Base-by-base conservation (phyloP, 257 asterid genomes). In the Solanum chaucha region DNA sequence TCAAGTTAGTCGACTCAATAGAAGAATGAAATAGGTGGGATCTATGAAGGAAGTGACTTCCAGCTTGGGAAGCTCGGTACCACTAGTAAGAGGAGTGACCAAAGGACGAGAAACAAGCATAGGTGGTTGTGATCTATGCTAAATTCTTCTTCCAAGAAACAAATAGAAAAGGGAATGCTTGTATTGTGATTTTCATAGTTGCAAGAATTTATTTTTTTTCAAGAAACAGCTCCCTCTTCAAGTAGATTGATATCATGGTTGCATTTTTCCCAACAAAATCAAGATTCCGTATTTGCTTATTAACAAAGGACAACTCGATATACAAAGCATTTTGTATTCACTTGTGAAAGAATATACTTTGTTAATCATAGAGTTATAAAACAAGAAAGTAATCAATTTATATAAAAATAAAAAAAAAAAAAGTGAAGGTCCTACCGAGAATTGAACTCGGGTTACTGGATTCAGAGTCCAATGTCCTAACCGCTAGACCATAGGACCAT, bases 391-490 rank as follows among this genome's bases (percentile, higher is more conserved):
- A 44, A 44, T 44, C 51, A 14, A 48, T 4, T 46, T 3, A 32
- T 32, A 4, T n/a, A n/a, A n/a, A n/a, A n/a, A n/a, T n/a, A 5
- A 51, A 17, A 15, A 51, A 6, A 1, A 48, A 14, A 58, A 19
- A 19, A 1, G 4, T 0, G 3, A 41, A 86, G 86, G 88, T 87
- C 86, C 88, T 61, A 87, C 88, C 86, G 88, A 80, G 88, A 87
- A 34, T 88, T 91, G 92, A 89, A 89, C 90, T 91, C 93, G 89
- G 91, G 93, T 61, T 91, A 91, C 87, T 90, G 91, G 92, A 90
- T 90, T 90, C 92, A 90, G 92, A 90, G 91, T 90, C 92, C 92
- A 90, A 84, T 90, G 92, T 91, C 89, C 93, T 89, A 24, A 91
- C 90, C 90, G 67, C 91, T 88, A 91, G 91, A 91, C 93, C 89